Evolutionary conservation across 2,329 filamentous ascomycete genomes (phyloP), one percentile per base, ranked within the genome.

Genomic region (Exophiala bonariae): DNA sequence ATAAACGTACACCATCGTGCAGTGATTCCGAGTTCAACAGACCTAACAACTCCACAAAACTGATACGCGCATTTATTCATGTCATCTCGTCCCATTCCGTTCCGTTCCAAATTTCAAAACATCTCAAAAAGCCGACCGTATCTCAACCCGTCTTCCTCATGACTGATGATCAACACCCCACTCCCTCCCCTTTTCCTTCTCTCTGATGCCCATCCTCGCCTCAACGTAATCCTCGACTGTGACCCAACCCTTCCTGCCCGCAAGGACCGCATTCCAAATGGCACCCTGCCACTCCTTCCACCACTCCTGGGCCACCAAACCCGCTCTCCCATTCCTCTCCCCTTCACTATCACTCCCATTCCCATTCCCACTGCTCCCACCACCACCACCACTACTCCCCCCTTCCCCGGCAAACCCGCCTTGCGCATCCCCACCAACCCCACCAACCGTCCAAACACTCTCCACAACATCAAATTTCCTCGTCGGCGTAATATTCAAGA

Each of bases 401-500:
- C 41, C 32, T 11, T 44, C 47, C n/a, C 28, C 32, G 22, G 30
- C 23, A 40, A 17, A 4, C 37, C 5, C 33, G 38, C 8, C n/a
- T 19, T 20, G n/a, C n/a, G n/a, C n/a, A n/a, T n/a, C n/a, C n/a
- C n/a, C n/a, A n/a, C n/a, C n/a, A n/a, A n/a, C n/a, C 3, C 50
- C 52, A 23, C 44, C 52, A 30, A 57, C 50, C n/a, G 49, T 45
- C 60, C 60, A 63, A 2, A 61, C 56, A 5, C 52, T 49, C 17
- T 56, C 50, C 18, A 57, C 56, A 19, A 60, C 54, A 23, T 61
- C 57, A 28, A 56, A 61, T 26, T 52, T 60, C 51, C 58, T 60
- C 14, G 52, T 56, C 17, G 52, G 48, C 28, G 51, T 50, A 17
- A 59, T 41, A 9, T 50, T 28, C 4, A 61, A 37, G n/a, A 61